Base-by-base conservation (phyloP, 177 flowering plant species). In the Telopea speciosissima region DNA sequence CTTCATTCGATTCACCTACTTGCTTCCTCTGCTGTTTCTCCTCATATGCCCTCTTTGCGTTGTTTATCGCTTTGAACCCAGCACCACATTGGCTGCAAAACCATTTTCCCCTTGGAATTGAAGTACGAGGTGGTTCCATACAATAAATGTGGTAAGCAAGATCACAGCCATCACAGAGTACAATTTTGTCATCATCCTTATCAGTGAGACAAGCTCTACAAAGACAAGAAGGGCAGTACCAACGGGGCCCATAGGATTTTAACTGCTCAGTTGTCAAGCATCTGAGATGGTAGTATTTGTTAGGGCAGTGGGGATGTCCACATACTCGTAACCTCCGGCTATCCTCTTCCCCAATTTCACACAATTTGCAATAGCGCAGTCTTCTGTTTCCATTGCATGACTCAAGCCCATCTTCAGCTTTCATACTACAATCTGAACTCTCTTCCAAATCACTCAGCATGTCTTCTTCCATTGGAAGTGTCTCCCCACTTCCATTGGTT, bases 161-260 rank as follows among this genome's bases (percentile, higher is more conserved):
- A 83, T 95, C 97, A 81, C 98, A 90, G 42, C 85, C 88, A 75
- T 94, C 97, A 73, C 96, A 95, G 14, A 95, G 52, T 25, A 90
- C 85, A 73, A 95, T 88, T 80, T 77, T 74, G 25, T 86, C 87
- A 77, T 93, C 98, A 71, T 95, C 96, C 69, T 66, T 77, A 76
- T 95, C 91, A 21, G 73, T 71, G 21, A 89, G 87, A 83, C 99
- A 95, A 70, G 58, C 70, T 74, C 91, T 83, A 76, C 99, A 95
- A 31, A 93, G 83, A 81, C 99, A 95, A 25, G 93, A 89, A 67
- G 97, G 97, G 85, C 97, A 92, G 77, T 88, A 90, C 97, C 99
- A 95, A 28, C 81, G 72, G 19, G 84, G 75, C 19, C 86, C 83
- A 66, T 79, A 76, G n/a, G 75, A 69, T 28, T 78, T 79, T 25